phyloP scores from a whole-genome alignment of 257 asterid genomes.

The Nicotiana undulata region DNA sequence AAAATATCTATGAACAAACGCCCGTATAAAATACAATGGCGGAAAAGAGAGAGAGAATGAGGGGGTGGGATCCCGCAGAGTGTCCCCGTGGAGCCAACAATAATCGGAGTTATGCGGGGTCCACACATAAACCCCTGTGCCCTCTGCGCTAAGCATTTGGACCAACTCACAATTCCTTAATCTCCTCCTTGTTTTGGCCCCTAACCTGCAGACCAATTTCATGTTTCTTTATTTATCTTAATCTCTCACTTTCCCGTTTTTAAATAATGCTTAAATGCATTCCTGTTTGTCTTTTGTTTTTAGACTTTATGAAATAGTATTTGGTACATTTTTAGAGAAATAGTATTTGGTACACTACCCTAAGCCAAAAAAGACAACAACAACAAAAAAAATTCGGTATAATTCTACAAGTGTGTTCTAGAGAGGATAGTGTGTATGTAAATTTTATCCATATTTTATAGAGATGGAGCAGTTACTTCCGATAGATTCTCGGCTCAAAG shows the following conservation, averaged over 20 bases:
- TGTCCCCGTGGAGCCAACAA: slow-evolving; percentile 30
- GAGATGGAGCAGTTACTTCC: too few relatives aligned
- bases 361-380: too few relatives aligned
- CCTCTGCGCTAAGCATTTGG: slow-evolving; percentile 15
- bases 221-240: background rate
- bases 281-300: background rate
- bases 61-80: slow-evolving; percentile 7
- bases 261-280: background rate
- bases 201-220: slow-evolving; percentile 19
- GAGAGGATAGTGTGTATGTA: too few relatives aligned
- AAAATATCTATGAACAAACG: too few relatives aligned
- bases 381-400: too few relatives aligned
- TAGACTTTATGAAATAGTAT: background rate
- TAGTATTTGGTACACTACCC: too few relatives aligned
- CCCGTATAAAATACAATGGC: too few relatives aligned
- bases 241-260: background rate
- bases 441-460: too few relatives aligned
- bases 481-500: too few relatives aligned
- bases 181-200: slow-evolving; percentile 7
- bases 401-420: too few relatives aligned
- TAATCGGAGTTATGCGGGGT: slow-evolving; percentile 21
- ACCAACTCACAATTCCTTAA: slow-evolving; percentile 6
- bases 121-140: slow-evolving; percentile 16
- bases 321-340: too few relatives aligned
- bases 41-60: background rate